Evolutionary conservation across 805 yeast species (phyloP), one percentile per base, ranked within the genome.

Genomic region (Starmerella bombi): DNA sequence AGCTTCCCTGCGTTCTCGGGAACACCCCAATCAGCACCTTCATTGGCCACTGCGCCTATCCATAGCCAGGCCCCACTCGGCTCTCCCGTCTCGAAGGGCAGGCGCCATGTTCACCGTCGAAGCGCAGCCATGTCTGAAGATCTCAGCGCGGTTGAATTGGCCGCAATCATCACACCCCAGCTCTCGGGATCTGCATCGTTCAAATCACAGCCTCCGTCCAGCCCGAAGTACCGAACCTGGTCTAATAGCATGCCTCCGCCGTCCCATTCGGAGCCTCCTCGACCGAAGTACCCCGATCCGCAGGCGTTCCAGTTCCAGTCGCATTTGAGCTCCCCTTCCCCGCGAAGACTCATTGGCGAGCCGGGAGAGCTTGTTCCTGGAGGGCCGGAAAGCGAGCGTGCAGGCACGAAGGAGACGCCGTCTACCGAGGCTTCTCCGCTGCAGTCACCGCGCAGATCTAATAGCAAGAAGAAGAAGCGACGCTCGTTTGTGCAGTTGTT

Each of bases 51-150:
- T 23, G 37, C 40, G 12, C 37, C 37, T 15, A 16, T 21, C 34
- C 41, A 38, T n/a, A n/a, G n/a, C n/a, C n/a, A n/a, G 16, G 10
- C 27, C 8, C 44, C 47, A 16, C 39, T 41, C 19, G 36, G 50
- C 35, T 42, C 50, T 19, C 47, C 51, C 28, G 45, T 36, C 22
- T 33, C 50, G 16, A 37, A 43, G 16, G 43, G 41, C 22, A 34
- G 43, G 27, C 38, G 41, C 27, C 56, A 53, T 31, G 48, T 44
- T 16, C 57, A 53, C 39, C 47, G 57, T 16, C 50, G 57, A n/a
- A 47, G 52, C 20, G 57, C 51, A 3, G 57, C 57, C 7, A 48
- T 53, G 40, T 52, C 56, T 12, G 57, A 53, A 27, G 57, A 53
- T 40, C 44, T 53, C 23, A 37, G 43, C 19, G 40, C 48, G 18